A percentile compares a stretch with the other conserved stretches of the same genome.
Conservation (phyloP, 2,329 filamentous ascomycete species). For the Trichophyton rubrum region DNA sequence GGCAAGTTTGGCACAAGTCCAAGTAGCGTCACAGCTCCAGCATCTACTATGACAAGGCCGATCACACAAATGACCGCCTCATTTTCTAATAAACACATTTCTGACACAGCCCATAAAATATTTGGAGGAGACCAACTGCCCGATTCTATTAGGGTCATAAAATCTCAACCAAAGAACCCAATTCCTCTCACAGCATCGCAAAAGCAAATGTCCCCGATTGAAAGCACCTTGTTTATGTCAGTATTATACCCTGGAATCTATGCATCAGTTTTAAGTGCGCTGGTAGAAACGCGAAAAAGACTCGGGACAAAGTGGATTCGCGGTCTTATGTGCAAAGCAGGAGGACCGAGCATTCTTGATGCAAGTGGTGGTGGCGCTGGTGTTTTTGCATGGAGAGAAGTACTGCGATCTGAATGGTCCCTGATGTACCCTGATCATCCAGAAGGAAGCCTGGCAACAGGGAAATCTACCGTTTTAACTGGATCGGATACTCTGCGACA, state of each 20-base stretch:
- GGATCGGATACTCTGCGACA: conserved; percentile 63
- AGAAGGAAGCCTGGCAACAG: conserved; percentile 41
- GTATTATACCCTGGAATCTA: conserved; percentile 51
- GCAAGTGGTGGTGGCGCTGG: conserved; percentile 51
- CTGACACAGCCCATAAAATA: conserved; percentile 54
- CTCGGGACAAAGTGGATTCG: conserved; percentile 49
- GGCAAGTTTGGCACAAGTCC: conserved; percentile 66
- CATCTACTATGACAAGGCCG: conserved; percentile 54
- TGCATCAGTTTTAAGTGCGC: conserved; percentile 42
- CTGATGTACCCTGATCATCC: conserved; percentile 42
- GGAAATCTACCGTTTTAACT: conserved; percentile 69
- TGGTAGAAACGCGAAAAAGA: conserved; percentile 49
- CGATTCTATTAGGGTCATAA: conserved; percentile 57
- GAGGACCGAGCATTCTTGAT: conserved; percentile 47
- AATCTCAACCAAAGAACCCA: conserved; percentile 37
- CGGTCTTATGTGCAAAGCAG: conserved; percentile 42
- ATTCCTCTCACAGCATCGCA: conserved; percentile 47
- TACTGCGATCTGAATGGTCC: conserved; percentile 72
- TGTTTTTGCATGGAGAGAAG: conserved; percentile 52
- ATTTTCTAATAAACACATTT: conserved; percentile 61
- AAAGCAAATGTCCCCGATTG: conserved; percentile 47
- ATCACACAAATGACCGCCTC: conserved; percentile 56
- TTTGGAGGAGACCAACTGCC: conserved; percentile 71
- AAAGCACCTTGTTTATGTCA: conserved; percentile 48
- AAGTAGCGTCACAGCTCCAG: conserved; percentile 62